Percentiles rank a stretch among this genome's conserved stretches.
Evolutionary conservation across 176 grass and related monocot genomes (phyloP).

Genomic region (Aegilops bicornis): DNA sequence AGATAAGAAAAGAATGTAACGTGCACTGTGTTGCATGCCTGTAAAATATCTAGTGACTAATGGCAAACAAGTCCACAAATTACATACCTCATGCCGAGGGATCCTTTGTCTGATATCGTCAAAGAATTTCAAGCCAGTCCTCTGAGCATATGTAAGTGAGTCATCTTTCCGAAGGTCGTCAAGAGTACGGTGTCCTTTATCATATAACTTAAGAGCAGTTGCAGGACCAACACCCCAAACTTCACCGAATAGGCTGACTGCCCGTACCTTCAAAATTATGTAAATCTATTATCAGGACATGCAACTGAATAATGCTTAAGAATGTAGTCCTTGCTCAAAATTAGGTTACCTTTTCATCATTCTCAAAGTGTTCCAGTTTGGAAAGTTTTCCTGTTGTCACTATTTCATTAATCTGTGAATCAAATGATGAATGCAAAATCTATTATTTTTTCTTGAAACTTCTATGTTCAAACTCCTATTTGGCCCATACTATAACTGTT

Average conservation of each 20-base stretch:
- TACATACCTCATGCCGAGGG: conserved; percentile 67
- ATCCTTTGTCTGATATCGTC: conserved; percentile 95
- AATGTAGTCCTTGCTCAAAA: not conserved
- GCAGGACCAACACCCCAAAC: conserved; percentile 95
- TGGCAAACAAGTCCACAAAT: not conserved
- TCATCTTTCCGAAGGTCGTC: conserved; percentile 81
- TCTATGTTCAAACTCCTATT: not conserved
- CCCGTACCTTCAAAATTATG: conserved; percentile 50
- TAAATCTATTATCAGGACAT: conserved; percentile 27
- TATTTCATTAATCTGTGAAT: conserved; percentile 90
- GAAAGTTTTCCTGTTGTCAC: conserved; percentile 86
- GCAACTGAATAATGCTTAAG: not conserved
- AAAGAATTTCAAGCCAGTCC: conserved; percentile 79
- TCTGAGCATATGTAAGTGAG: conserved; percentile 74
- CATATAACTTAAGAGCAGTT: conserved; percentile 92
- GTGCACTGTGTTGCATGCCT: not conserved
- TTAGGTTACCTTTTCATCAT: conserved; percentile 83
- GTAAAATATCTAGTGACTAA: not conserved
- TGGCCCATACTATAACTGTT: not conserved
- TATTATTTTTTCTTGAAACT: not conserved
- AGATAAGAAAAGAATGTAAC: conserved; percentile 31
- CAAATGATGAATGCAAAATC: not conserved
- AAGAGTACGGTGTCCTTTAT: conserved; percentile 90
- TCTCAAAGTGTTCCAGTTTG: conserved; percentile 95
- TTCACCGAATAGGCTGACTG: conserved; percentile 91